phyloP scores from a whole-genome alignment of 805 yeast species.

The Starmera quercuum region DNA sequence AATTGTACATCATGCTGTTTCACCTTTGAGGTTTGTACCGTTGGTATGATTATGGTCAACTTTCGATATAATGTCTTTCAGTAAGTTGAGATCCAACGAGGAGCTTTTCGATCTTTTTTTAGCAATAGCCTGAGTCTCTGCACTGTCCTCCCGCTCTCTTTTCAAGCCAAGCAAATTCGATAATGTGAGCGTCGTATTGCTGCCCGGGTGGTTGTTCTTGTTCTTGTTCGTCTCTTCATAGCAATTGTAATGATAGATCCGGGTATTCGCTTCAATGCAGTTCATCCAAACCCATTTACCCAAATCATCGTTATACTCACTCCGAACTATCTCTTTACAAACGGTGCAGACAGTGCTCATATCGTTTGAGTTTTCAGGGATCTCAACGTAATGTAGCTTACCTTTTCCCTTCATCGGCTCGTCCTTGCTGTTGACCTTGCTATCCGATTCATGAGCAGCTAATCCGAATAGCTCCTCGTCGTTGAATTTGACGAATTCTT shows the following conservation, averaged over 20 bases:
- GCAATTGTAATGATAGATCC: constrained; percentile 61
- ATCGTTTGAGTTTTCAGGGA: constrained; percentile 56
- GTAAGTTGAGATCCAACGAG: neutral
- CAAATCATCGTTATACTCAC: constrained; percentile 62
- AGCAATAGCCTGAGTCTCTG: neutral
- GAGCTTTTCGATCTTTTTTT: neutral
- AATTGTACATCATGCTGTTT: too few relatives aligned
- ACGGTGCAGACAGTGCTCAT: constrained; percentile 57
- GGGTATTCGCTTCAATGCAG: constrained; percentile 43
- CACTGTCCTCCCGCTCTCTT: constrained; percentile 1
- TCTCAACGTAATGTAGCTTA: constrained; percentile 46
- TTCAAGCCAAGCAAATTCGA: neutral
- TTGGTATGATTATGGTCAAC: neutral
- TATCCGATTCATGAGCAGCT: constrained; percentile 9
- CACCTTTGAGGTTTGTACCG: neutral
- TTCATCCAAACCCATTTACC: constrained; percentile 83
- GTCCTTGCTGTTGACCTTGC: constrained; percentile 5
- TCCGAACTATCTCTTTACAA: constrained; percentile 57
- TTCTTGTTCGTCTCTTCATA: constrained; percentile 48
- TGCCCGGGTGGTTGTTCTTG: constrained; percentile 8
- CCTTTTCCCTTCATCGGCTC: constrained; percentile 18
- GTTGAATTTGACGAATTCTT: constrained; percentile 65
- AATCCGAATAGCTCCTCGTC: constrained; percentile 55
- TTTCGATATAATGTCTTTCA: neutral
- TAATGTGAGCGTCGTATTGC: neutral